phyloP scores from a whole-genome alignment of 1,139 yeast genomes.

The Candida buenavistaensis region DNA sequence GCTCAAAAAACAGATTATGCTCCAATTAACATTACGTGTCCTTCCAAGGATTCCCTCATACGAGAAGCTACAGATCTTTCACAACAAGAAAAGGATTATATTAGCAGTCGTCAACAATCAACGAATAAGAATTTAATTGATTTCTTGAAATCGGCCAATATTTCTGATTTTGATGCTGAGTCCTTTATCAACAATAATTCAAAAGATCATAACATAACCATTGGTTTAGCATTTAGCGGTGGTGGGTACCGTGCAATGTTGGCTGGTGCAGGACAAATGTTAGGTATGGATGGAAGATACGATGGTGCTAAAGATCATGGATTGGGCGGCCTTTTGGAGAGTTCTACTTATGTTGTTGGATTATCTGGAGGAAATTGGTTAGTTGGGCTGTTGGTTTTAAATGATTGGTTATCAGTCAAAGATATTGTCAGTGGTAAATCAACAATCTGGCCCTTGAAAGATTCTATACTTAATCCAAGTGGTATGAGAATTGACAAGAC shows the following conservation, averaged over 20 bases:
- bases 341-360: constrained; percentile 40
- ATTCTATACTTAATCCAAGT: constrained; percentile 40
- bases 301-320: constrained; percentile 26
- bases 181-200: constrained; percentile 27
- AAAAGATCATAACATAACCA: constrained; percentile 32
- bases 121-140: constrained; percentile 33
- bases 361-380: constrained; percentile 49
- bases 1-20: constrained; percentile 23
- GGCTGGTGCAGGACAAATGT: constrained; percentile 41
- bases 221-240: constrained; percentile 46
- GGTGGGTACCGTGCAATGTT: constrained; percentile 51
- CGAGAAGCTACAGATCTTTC: constrained; percentile 2
- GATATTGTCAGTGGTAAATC: constrained; percentile 28
- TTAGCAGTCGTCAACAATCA: neutral
- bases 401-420: constrained; percentile 39
- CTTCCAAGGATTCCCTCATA: constrained; percentile 12
- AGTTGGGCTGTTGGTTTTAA: constrained; percentile 38
- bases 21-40: constrained; percentile 30
- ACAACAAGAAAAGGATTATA: constrained; percentile 2
- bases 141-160: constrained; percentile 35
- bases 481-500: constrained; percentile 32
- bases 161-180: constrained; percentile 35
- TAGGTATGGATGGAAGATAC: constrained; percentile 37
- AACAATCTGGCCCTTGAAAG: constrained; percentile 40
- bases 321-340: constrained; percentile 43